Base-by-base conservation (phyloP, 805 yeast genomes). In the Ascoidea rubescens region DNA sequence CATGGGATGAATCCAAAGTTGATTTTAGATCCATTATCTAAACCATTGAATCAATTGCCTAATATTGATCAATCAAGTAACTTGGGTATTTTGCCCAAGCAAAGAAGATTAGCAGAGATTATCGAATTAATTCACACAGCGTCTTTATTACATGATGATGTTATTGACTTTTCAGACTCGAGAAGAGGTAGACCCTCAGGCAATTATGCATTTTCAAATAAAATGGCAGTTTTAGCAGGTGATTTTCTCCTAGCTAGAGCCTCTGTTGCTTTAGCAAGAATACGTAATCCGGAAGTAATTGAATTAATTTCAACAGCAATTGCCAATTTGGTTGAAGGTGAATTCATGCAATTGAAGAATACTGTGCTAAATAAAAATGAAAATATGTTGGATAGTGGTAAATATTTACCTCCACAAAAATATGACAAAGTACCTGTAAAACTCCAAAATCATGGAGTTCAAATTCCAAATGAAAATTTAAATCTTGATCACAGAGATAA, bases 51-150 rank as follows among this genome's bases (percentile, higher is more conserved):
- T 56, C 72, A 78, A 45, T 71, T 84, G 51, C 88, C 91, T 0
- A 72, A 78, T 48, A 59, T 58, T 16, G 70, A 68, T 53, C 76
- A 77, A 50, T 78, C 77, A 55, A 67, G 73, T 14, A 70, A 78
- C 53, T 78, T 79, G 59, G 96, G 96, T 1, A 87, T 93, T 50
- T 71, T 91, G 54, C 98, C 99, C 48, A 89, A 93, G 59, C 99
- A 93, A 69, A 75, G 98, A 58, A 76, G 99, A 54, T 73, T 93
- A 52, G 98, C 99, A 1, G 99, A 93, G 69, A 91, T 93, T 60
- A 96, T 91, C 7, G 99, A 93, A 68, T 87, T 93, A 96, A 93
- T 93, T 58, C 99, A 93, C 66, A 93, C 98, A 0, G 98, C 99
- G 3, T 85, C 96, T 10, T 70, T 93, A 57, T 74, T 93, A 52